Percentiles rank a stretch among this genome's conserved stretches.
These are phyloP conservation scores for Sistotremastrum suecicum DNA, from an alignment of 768 basidiomycete species.

Conservation along the genomic window DNA sequence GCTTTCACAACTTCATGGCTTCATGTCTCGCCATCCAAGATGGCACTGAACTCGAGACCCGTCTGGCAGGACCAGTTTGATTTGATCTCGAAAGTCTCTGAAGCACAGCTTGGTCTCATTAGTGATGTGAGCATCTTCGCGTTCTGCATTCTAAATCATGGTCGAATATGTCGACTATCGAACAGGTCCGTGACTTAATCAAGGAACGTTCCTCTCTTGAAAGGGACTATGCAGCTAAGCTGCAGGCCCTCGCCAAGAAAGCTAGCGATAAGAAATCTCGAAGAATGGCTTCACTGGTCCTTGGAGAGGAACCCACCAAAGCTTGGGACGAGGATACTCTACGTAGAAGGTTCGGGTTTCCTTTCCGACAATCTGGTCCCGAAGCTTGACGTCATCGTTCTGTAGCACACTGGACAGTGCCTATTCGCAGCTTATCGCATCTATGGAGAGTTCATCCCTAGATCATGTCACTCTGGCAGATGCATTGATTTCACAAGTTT, in stretches of 20 bases:
- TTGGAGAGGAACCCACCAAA: slow-evolving; percentile 60
- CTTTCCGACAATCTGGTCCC: neutral
- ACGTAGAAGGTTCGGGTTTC: slow-evolving; percentile 35
- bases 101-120: slow-evolving; percentile 51
- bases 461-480: slow-evolving; percentile 61
- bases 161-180: neutral
- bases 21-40: neutral
- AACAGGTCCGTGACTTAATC: slow-evolving; percentile 61
- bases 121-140: slow-evolving; percentile 37
- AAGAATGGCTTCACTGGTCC: slow-evolving; percentile 34
- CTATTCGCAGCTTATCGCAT: slow-evolving; percentile 51
- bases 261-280: slow-evolving; percentile 59
- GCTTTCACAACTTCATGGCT: slow-evolving; percentile 6
- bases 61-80: slow-evolving; percentile 56
- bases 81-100: slow-evolving; percentile 38
- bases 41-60: neutral
- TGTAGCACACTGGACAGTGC: slow-evolving; percentile 60
- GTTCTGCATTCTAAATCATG: neutral
- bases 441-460: slow-evolving; percentile 44
- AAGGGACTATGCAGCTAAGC: slow-evolving; percentile 63
- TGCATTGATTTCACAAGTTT: slow-evolving; percentile 39
- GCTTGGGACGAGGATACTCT: slow-evolving; percentile 37
- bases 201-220: slow-evolving; percentile 52
- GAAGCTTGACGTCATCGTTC: slow-evolving; percentile 4
- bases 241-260: slow-evolving; percentile 52